Evolutionary conservation across 345 rosid genomes (phyloP), one percentile per base, ranked within the genome.

Genomic region (Brassica juncea): DNA sequence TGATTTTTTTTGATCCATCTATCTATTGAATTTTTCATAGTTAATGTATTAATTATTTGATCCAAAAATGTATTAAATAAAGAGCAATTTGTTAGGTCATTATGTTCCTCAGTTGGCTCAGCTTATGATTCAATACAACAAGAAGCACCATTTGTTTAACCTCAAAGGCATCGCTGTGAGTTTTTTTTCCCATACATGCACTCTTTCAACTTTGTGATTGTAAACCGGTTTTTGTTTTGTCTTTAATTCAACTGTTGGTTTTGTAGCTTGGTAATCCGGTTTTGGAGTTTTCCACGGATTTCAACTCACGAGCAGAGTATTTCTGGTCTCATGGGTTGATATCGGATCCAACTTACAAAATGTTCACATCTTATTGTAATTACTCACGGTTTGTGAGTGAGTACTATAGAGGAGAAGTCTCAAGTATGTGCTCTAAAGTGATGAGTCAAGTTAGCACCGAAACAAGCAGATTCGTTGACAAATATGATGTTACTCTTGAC

Each of bases 251-350:
- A 32, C 1, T 32, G 7, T 32, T 32, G 59, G 19, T 47, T 61
- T 72, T 74, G 84, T 88, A 95, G 98, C 64, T 95, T 71, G 99
- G 99, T 5, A 95, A 91, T 84, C 98, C 98, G 25, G 91, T 94
- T 77, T 68, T 92, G 54, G 93, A 94, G 61, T 94, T 90, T 27
- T 86, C 89, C 1, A 92, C 92, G 2, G 97, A 94, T 82, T 90
- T 94, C 84, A 92, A 92, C 75, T 92, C 98, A 28, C 83, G 92
- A 82, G 98, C 97, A 3, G 98, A 90, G 86, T 94, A 82, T 86
- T 88, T 92, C 73, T 94, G 98, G 98, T 94, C 98, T 71, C 97
- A 92, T 60, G 98, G 98, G 31, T 74, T 94, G 77, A 89, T 92
- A 79, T 90, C 98, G 3, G 98, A 94, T 70, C 78, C 96, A 35